Base-by-base conservation (phyloP, 2,329 filamentous ascomycete genomes). In the Paraphaeosphaeria minitans region DNA sequence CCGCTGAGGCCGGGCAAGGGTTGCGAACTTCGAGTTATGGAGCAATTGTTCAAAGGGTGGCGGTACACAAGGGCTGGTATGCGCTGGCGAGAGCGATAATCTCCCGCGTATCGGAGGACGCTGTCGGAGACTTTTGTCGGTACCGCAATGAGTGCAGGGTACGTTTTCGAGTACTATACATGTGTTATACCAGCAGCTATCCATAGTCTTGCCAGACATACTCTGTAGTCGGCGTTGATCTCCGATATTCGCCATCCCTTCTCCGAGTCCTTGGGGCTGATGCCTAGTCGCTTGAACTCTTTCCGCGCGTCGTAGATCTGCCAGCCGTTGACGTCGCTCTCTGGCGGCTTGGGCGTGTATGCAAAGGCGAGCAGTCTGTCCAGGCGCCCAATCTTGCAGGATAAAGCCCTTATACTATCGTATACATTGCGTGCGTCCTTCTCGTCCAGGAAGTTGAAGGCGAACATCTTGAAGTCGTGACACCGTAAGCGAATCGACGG, bases 11-110 rank as follows among this genome's bases (percentile, higher is more conserved):
- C 95, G 1, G 94, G 90, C 57, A 94, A 82, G 0, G 95, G 95
- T 74, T 99, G 95, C 3, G 94, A 96, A 72, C 93, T 96, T 73
- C 95, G 86, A 1, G 94, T 97, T 64, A 99, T 97, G 24, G 93
- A 95, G 77, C 95, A 98, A 75, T 96, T 97, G 75, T 98, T 99
- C 69, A 97, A 84, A 0, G 92, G 92, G 76, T 99, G 95, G n/a
- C 97, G 86, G 76, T 99, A 99, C 22, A 93, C 93, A 41, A 99
- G 81, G 3, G 89, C 90, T 1, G 95, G 95, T 75, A 99, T 93
- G 60, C 95, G 89, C 63, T 89, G 88, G 59, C 93, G 87, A 0
- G 95, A 98, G 53, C 95, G 90, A 78, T 96, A 98, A 62, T 88
- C 86, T 59, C 89, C 90, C 27, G 93, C 95, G 73, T 99, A 96